Evolutionary conservation across 345 rosid species (phyloP), one percentile per base, ranked within the genome.

Genomic region (Rhodamnia rubescens): DNA sequence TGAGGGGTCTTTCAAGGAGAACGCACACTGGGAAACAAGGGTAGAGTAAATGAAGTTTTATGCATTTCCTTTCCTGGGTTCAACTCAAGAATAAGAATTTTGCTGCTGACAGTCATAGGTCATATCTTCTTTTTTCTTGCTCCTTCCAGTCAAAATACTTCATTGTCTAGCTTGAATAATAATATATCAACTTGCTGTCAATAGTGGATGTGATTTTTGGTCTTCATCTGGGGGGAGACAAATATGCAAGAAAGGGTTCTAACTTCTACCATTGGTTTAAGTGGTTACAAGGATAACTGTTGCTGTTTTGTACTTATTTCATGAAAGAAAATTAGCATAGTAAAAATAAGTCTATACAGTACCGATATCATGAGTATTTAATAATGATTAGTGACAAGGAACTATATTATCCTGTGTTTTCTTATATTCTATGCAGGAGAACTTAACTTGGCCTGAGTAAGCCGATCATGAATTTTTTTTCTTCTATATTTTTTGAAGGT

Each of bases 391-490:
- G 47, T 32, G 36, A 59, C 36, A 13, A 59, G 36, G 36, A 27
- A 59, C 80, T 69, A 69, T 69, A 69, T 18, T 0, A 32, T 36
- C 47, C 78, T 0, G 13, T 69, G 24, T 69, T 5, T 69, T 36
- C 26, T 36, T 36, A 36, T 69, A 69, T 36, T 69, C 0, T 69
- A 69, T 36, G 80, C 0, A 0, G 80, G 80, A 69, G 80, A 69
- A 69, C 47, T 69, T 69, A 36, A 10, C 78, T 36, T 36, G 47
- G 47, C 80, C 80, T 32, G 80, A 36, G 26, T 32, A 69, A 64
- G 24, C 47, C 0, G 6, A 69, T 69, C 0, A 2, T 1, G 7
- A 18, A 4, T 69, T 18, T 32, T 27, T 12, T 29, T 69, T 20
- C 40, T 32, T 29, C 0, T 22, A 4, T 15, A 29, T 64, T 15